Evolutionary conservation across 2,329 filamentous ascomycete species (phyloP).

Genomic region (Elsinoe perseae): DNA sequence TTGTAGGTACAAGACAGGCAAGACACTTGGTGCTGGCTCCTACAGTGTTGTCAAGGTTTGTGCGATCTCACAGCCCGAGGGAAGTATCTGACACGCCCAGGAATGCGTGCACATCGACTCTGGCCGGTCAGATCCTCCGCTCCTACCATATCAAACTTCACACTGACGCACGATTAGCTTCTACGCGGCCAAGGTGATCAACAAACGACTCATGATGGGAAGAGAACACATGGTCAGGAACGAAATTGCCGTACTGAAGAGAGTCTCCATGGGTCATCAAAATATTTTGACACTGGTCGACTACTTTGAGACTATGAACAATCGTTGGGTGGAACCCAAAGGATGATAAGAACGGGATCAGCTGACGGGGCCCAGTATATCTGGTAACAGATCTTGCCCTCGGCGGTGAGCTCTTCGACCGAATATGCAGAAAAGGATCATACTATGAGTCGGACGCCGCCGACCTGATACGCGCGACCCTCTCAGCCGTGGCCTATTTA

Average conservation of each 20-base stretch:
- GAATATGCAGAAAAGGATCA: conserved; percentile 95
- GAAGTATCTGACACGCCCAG: conserved; percentile 17
- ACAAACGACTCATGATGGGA: conserved; percentile 95
- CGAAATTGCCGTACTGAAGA: conserved; percentile 94
- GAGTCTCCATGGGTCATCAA: conserved; percentile 97
- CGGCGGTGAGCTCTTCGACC: conserved; percentile 93
- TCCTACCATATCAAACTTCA: not conserved
- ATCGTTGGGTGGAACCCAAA: conserved; percentile 47
- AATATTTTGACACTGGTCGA: conserved; percentile 97
- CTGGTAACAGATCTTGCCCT: conserved; percentile 94
- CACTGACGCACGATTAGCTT: conserved; percentile 41
- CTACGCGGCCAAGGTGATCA: conserved; percentile 98
- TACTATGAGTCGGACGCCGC: conserved; percentile 98
- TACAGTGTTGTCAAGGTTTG: conserved; percentile 82
- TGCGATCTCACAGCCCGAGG: not conserved
- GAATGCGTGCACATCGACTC: conserved; percentile 99
- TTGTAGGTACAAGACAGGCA: conserved; percentile 96
- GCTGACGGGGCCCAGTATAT: conserved; percentile 53
- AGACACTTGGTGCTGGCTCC: conserved; percentile 90
- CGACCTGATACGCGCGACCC: conserved; percentile 85
- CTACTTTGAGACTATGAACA: conserved; percentile 99
- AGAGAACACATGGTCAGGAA: conserved; percentile 99
- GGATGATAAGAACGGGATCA: not conserved
- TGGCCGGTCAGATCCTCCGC: conserved; percentile 47
- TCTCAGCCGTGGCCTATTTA: conserved; percentile 96